Evolutionary conservation across 2,329 filamentous ascomycete species (phyloP).

Genomic region (Fusarium siculi): DNA sequence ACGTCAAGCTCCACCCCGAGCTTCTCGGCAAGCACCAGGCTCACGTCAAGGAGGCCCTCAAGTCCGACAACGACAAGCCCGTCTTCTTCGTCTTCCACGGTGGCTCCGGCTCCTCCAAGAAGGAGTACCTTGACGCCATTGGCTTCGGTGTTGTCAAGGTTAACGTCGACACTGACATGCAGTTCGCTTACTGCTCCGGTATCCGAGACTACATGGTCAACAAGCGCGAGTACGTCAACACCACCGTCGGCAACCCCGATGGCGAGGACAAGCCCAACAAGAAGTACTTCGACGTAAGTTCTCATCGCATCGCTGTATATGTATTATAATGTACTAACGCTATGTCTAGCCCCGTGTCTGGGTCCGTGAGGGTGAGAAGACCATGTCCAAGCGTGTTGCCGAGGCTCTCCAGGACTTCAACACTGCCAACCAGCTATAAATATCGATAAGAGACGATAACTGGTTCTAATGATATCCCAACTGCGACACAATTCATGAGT

Average conservation of each 20-base stretch:
- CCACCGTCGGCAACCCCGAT: slow-evolving; percentile 92
- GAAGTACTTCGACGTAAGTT: slow-evolving; percentile 79
- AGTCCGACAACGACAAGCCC: slow-evolving; percentile 81
- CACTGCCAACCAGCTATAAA: slow-evolving; percentile 52
- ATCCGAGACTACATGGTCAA: slow-evolving; percentile 93
- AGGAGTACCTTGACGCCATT: slow-evolving; percentile 92
- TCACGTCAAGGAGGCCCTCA: slow-evolving; percentile 84
- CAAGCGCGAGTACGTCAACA: slow-evolving; percentile 94
- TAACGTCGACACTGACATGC: slow-evolving; percentile 98
- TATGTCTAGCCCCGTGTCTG: slow-evolving; percentile 81
- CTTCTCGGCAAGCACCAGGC: slow-evolving; percentile 96
- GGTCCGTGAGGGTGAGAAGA: slow-evolving; percentile 98
- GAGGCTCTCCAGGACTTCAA: slow-evolving; percentile 94
- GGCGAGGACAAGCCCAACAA: slow-evolving; percentile 99
- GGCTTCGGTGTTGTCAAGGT: slow-evolving; percentile 97
- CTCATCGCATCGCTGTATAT: background rate
- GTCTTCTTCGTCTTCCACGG: slow-evolving; percentile 99
- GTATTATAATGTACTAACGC: slow-evolving; percentile 2
- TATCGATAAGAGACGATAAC: slow-evolving; percentile 6
- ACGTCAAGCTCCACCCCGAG: slow-evolving; percentile 96
- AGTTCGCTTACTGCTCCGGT: slow-evolving; percentile 92
- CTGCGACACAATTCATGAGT: slow-evolving; percentile 26
- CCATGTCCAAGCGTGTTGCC: slow-evolving; percentile 84
- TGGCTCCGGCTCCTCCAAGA: slow-evolving; percentile 89
- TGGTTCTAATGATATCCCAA: slow-evolving; percentile 32